Evolutionary conservation across 306 rosid species (phyloP).

Genomic region (Rosa chinensis): DNA sequence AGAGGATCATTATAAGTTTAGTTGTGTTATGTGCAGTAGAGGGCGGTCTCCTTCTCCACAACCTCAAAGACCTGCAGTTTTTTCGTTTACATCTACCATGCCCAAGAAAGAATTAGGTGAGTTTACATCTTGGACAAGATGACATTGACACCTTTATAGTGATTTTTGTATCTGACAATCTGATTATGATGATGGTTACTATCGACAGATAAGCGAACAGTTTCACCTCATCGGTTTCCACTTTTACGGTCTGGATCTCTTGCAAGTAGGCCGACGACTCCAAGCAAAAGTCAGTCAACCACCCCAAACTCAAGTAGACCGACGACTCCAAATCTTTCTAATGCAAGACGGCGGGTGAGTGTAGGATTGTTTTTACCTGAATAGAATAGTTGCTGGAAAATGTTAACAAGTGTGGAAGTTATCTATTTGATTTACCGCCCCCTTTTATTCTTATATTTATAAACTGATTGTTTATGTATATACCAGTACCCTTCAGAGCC

Average conservation of each 20-base stretch:
- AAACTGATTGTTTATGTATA: slow-evolving; percentile 14
- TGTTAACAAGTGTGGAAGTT: neutral
- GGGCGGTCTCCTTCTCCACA: slow-evolving; percentile 70
- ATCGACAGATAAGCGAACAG: slow-evolving; percentile 68
- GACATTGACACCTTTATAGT: slow-evolving; percentile 6
- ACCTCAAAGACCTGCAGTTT: slow-evolving; percentile 54
- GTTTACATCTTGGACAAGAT: slow-evolving; percentile 13
- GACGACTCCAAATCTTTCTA: slow-evolving; percentile 76
- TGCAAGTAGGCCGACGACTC: slow-evolving; percentile 69
- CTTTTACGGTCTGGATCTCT: slow-evolving; percentile 90
- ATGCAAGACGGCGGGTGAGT: slow-evolving; percentile 72
- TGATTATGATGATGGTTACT: slow-evolving; percentile 27
- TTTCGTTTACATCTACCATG: slow-evolving; percentile 75
- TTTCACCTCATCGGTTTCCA: slow-evolving; percentile 92
- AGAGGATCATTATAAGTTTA: slow-evolving; percentile 14
- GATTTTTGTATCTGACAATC: slow-evolving; percentile 14
- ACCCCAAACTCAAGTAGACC: slow-evolving; percentile 88
- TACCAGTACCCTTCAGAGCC: slow-evolving; percentile 89
- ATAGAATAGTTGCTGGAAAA: neutral
- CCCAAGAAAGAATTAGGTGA: slow-evolving; percentile 72
- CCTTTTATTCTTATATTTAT: neutral
- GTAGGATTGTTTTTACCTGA: neutral
- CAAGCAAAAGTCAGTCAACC: slow-evolving; percentile 61
- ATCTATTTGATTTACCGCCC: neutral
- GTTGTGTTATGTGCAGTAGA: slow-evolving; percentile 50